Conservation (phyloP, 2,329 filamentous ascomycete species). For the Phialemonium atrogriseum region DNA sequence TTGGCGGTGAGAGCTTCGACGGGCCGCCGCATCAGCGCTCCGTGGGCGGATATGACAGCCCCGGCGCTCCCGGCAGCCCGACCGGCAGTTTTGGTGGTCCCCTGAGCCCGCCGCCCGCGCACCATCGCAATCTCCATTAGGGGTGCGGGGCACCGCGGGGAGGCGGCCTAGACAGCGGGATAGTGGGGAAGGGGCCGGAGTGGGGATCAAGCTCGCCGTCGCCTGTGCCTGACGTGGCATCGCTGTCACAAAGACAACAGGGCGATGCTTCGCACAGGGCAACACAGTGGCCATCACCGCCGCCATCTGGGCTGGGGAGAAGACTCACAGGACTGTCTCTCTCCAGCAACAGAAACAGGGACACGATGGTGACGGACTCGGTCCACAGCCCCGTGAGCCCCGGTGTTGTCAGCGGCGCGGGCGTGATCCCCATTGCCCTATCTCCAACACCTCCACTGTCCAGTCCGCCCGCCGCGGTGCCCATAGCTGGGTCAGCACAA, state of each 20-base stretch:
- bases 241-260: too few relatives aligned
- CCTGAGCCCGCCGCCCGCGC: background rate
- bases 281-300: background rate
- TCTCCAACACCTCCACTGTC: constrained; percentile 3
- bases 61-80: background rate
- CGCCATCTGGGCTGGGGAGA: background rate
- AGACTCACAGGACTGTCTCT: background rate
- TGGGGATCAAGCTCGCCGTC: too few relatives aligned
- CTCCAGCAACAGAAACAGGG: too few relatives aligned
- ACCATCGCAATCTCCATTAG: constrained; percentile 4
- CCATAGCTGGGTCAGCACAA: constrained; percentile 3
- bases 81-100: background rate
- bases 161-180: background rate
- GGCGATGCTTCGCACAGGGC: background rate
- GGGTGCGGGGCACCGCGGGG: constrained; percentile 10
- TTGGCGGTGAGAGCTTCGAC: background rate
- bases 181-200: too few relatives aligned
- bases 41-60: background rate
- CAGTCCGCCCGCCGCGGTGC: constrained; percentile 3
- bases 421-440: constrained; percentile 10
- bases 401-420: background rate
- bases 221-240: too few relatives aligned
- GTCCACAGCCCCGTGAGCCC: too few relatives aligned
- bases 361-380: too few relatives aligned
- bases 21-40: background rate